Percentiles rank a stretch among this genome's conserved stretches.
These are phyloP conservation scores for Alternaria panax DNA, from an alignment of 2,329 filamentous ascomycete species.

Conservation along the genomic window DNA sequence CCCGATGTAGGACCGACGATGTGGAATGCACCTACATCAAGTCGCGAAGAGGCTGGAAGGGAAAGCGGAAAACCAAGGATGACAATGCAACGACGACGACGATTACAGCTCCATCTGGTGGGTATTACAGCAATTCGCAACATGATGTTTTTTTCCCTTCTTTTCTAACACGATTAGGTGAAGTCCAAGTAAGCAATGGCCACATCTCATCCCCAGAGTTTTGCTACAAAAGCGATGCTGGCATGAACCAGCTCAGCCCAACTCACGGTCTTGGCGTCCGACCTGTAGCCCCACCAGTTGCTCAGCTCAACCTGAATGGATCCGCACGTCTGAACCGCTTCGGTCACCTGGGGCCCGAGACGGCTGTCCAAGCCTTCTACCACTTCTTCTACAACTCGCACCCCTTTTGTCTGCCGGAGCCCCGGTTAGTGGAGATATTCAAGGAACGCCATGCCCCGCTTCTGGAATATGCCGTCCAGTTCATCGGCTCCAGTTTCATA, in stretches of 20 bases:
- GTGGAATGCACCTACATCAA: conserved; percentile 61
- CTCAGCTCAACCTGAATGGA: conserved; percentile 46
- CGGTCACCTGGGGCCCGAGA: conserved; percentile 38
- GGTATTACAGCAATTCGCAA: no score
- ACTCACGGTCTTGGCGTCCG: conserved; percentile 30
- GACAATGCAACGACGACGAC: conserved; percentile 31
- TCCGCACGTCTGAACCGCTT: conserved; percentile 40
- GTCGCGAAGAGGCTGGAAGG: conserved; percentile 60
- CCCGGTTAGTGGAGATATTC: conserved; percentile 49
- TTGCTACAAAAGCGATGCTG: conserved; percentile 37
- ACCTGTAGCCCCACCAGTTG: conserved; percentile 27
- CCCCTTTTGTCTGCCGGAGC: conserved; percentile 63
- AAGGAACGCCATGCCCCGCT: conserved; percentile 52
- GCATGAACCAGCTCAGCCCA: conserved; percentile 35
- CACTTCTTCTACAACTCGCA: conserved; percentile 64
- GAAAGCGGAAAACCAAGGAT: conserved; percentile 51
- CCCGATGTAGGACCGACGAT: conserved; percentile 55
- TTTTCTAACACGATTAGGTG: conserved; percentile 17
- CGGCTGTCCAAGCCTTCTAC: conserved; percentile 44
- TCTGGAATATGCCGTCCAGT: conserved; percentile 63
- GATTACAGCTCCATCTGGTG: conserved; percentile 26
- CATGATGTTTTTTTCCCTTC: no score
- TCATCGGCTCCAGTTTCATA: conserved; percentile 64
- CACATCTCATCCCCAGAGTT: conserved; percentile 43
- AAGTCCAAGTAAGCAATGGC: conserved; percentile 26